phyloP scores from a whole-genome alignment of 1,284 basidiomycete genomes.

The Moesziomyces sp. region DNA sequence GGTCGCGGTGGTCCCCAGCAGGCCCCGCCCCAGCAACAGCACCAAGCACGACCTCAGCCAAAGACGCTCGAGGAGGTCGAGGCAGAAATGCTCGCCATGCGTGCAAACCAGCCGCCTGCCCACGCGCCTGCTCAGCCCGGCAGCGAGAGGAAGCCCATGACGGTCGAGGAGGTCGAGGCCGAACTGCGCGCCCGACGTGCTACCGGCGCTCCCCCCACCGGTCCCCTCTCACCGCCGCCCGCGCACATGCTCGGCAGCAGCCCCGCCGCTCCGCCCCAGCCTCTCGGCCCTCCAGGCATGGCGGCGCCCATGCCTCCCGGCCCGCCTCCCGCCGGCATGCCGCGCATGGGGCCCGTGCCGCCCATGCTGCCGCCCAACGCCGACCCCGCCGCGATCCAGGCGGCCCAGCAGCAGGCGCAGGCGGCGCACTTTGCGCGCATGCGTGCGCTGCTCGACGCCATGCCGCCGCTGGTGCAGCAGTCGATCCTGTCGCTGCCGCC shows the following conservation, averaged over 20 bases:
- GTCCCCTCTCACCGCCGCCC: slow-evolving; percentile 10
- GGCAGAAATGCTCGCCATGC: slow-evolving; percentile 66
- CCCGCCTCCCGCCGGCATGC: slow-evolving; percentile 17
- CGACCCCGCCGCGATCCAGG: slow-evolving; percentile 38
- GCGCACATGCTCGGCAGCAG: slow-evolving; percentile 2
- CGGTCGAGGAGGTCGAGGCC: slow-evolving; percentile 91
- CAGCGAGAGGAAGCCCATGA: slow-evolving; percentile 72
- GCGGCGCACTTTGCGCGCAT: slow-evolving; percentile 62
- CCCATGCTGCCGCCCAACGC: slow-evolving; percentile 17
- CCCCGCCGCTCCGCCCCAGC: slow-evolving; percentile 1
- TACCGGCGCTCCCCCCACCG: slow-evolving; percentile 6
- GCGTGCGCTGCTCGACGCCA: slow-evolving; percentile 60
- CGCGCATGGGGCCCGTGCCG: slow-evolving; percentile 26
- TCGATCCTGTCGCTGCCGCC: slow-evolving; percentile 61
- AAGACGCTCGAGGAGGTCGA: slow-evolving; percentile 68
- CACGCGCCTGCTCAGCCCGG: slow-evolving; percentile 33
- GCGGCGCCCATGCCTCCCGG: slow-evolving; percentile 20
- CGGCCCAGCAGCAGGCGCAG: slow-evolving; percentile 45
- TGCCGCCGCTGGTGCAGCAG: slow-evolving; percentile 59
- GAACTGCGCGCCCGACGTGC: slow-evolving; percentile 72
- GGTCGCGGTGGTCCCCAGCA: slow-evolving; percentile 24
- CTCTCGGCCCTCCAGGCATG: slow-evolving; percentile 20
- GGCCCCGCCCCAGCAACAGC: slow-evolving; percentile 22
- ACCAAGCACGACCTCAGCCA: slow-evolving; percentile 46
- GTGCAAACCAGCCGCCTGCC: slow-evolving; percentile 21